Conservation (phyloP, 1,284 basidiomycete species). For the Cutaneotrichosporon sp. region DNA sequence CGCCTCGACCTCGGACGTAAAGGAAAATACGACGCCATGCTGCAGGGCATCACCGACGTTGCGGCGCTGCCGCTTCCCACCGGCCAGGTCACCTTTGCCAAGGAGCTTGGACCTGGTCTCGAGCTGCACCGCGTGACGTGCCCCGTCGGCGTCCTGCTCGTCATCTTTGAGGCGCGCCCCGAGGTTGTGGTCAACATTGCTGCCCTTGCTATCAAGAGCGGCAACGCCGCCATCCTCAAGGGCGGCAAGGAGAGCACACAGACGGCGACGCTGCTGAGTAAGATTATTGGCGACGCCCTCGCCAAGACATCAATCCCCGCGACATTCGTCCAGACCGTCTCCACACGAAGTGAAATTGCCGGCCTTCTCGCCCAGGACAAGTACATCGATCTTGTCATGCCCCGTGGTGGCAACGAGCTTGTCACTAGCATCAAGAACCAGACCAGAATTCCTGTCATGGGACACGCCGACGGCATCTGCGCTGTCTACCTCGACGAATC, state of each 20-base stretch:
- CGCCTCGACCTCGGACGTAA: slow-evolving; percentile 77
- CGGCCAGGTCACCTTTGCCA: slow-evolving; percentile 80
- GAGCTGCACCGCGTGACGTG: slow-evolving; percentile 92
- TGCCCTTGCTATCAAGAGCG: slow-evolving; percentile 93
- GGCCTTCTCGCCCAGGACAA: slow-evolving; percentile 77
- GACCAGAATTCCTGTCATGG: slow-evolving; percentile 96
- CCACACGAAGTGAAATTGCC: slow-evolving; percentile 87
- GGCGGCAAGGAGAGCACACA: slow-evolving; percentile 89
- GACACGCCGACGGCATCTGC: slow-evolving; percentile 66
- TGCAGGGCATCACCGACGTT: slow-evolving; percentile 84
- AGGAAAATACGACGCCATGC: slow-evolving; percentile 91
- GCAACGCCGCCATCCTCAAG: slow-evolving; percentile 91
- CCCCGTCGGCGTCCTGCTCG: slow-evolving; percentile 91
- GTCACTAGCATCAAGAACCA: slow-evolving; percentile 83
- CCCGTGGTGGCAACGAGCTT: slow-evolving; percentile 85
- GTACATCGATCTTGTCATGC: slow-evolving; percentile 96
- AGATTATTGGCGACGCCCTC: slow-evolving; percentile 75
- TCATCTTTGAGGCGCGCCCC: slow-evolving; percentile 96
- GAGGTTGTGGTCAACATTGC: slow-evolving; percentile 99
- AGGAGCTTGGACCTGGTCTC: slow-evolving; percentile 74
- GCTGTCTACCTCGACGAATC: slow-evolving; percentile 55
- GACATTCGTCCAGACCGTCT: slow-evolving; percentile 84
- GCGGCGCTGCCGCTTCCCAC: slow-evolving; percentile 79
- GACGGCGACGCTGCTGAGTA: slow-evolving; percentile 68
- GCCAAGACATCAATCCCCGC: slow-evolving; percentile 64